Percentiles rank a stretch among this genome's conserved stretches.
Conservation (phyloP, 2,329 filamentous ascomycete genomes). For the Nothophaeocryptopus gaeumannii region DNA sequence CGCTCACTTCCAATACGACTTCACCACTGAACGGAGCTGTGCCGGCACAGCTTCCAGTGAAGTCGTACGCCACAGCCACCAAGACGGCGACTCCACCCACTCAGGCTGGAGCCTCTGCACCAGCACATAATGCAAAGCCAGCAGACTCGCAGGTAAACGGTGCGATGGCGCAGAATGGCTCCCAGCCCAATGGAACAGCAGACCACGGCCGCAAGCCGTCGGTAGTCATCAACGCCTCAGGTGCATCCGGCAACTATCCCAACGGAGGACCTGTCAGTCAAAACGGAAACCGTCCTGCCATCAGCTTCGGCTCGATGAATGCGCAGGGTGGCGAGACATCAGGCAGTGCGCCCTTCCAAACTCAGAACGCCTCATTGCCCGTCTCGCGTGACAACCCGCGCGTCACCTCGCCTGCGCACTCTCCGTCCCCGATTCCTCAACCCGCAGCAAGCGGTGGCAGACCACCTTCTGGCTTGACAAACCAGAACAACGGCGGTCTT, state of each 20-base stretch:
- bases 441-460: slow-evolving; percentile 74
- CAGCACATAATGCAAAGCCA: slow-evolving; percentile 52
- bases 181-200: slow-evolving; percentile 58
- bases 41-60: slow-evolving; percentile 55
- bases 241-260: slow-evolving; percentile 68
- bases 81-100: slow-evolving; percentile 53
- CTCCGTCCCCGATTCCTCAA: slow-evolving; percentile 90
- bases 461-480: slow-evolving; percentile 72
- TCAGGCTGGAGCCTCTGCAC: slow-evolving; percentile 52
- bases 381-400: slow-evolving; percentile 61
- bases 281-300: slow-evolving; percentile 52
- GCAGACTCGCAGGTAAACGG: slow-evolving; percentile 80
- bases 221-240: slow-evolving; percentile 85
- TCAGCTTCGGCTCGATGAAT: slow-evolving; percentile 77
- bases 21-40: slow-evolving; percentile 50
- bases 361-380: slow-evolving; percentile 58
- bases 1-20: slow-evolving; percentile 51
- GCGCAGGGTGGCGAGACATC: slow-evolving; percentile 59
- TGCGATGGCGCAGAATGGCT: slow-evolving; percentile 44
- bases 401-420: slow-evolving; percentile 78
- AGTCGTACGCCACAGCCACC: slow-evolving; percentile 63
- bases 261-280: slow-evolving; percentile 69
- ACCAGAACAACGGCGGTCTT: slow-evolving; percentile 68
- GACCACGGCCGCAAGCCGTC: slow-evolving; percentile 84
- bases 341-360: slow-evolving; percentile 66